Conservation (phyloP, 257 asterid genomes). For the Rauvolfia tetraphylla region DNA sequence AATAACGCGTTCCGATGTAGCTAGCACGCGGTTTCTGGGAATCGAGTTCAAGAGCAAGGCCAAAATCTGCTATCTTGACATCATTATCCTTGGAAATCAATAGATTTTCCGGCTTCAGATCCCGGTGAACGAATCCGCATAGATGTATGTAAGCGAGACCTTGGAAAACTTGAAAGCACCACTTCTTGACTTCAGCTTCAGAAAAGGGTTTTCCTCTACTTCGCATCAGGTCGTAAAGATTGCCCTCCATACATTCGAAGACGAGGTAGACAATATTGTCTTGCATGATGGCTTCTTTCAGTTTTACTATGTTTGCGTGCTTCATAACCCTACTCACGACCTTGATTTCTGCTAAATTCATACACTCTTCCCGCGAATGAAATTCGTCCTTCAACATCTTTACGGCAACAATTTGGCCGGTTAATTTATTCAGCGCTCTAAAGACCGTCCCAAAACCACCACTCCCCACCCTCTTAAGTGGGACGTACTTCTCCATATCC, state of each 20-base stretch:
- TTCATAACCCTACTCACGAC: constrained; percentile 29
- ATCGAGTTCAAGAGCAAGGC: constrained; percentile 81
- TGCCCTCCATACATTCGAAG: constrained; percentile 38
- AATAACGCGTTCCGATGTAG: constrained; percentile 81
- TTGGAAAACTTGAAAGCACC: constrained; percentile 91
- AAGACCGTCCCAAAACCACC: background rate
- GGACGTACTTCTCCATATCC: too few relatives aligned
- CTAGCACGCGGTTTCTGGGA: constrained; percentile 72
- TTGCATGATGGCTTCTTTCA: constrained; percentile 75
- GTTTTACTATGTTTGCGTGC: constrained; percentile 62
- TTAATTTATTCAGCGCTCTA: background rate
- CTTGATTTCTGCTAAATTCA: constrained; percentile 85
- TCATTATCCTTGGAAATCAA: background rate
- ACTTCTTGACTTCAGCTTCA: constrained; percentile 65
- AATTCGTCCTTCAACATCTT: constrained; percentile 13
- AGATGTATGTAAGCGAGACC: constrained; percentile 82
- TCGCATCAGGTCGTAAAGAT: constrained; percentile 77
- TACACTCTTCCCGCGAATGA: constrained; percentile 79
- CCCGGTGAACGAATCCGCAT: constrained; percentile 87
- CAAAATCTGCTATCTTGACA: constrained; percentile 78
- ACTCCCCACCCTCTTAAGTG: background rate
- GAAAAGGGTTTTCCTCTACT: constrained; percentile 54
- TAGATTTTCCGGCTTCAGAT: constrained; percentile 56
- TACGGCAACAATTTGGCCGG: background rate
- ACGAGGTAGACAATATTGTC: constrained; percentile 65